These are phyloP conservation scores for Coniochaeta pulveracea DNA, from an alignment of 2,329 filamentous ascomycete genomes.

Conservation along the genomic window DNA sequence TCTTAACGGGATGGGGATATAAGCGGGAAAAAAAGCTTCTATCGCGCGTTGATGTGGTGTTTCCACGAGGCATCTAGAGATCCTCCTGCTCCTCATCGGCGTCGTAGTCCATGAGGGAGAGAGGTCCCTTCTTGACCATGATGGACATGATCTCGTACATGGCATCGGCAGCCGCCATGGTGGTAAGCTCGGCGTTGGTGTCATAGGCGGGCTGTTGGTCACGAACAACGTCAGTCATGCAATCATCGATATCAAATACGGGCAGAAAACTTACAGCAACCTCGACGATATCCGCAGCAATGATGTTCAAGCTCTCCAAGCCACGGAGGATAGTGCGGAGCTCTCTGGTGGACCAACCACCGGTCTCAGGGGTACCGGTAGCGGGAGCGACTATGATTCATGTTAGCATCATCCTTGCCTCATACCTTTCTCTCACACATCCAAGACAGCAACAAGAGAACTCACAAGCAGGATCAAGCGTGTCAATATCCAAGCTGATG, in stretches of 20 bases:
- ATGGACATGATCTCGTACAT: constrained; percentile 72
- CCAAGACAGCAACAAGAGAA: constrained; percentile 7
- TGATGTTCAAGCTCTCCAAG: constrained; percentile 56
- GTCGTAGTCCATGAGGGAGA: constrained; percentile 33
- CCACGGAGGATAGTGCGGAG: constrained; percentile 60
- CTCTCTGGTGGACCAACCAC: constrained; percentile 65
- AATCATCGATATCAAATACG: constrained; percentile 4
- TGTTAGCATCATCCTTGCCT: background rate
- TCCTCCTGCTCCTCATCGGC: background rate
- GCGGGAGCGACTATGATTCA: constrained; percentile 49
- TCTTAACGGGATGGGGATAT: background rate
- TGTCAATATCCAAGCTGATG: constrained; percentile 78
- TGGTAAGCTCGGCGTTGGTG: constrained; percentile 60
- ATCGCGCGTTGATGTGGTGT: background rate
- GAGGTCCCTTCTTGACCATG: constrained; percentile 69
- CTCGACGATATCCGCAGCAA: constrained; percentile 63
- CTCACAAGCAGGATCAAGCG: constrained; percentile 69
- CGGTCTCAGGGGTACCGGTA: constrained; percentile 66
- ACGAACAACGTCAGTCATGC: background rate
- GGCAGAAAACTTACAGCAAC: constrained; percentile 37
- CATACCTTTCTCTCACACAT: background rate
- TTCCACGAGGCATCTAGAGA: background rate
- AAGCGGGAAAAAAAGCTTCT: background rate
- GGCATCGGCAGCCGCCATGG: constrained; percentile 61
- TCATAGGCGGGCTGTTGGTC: constrained; percentile 52